Base-by-base conservation (phyloP, 2,329 filamentous ascomycete genomes). In the Aspergillus sp. region DNA sequence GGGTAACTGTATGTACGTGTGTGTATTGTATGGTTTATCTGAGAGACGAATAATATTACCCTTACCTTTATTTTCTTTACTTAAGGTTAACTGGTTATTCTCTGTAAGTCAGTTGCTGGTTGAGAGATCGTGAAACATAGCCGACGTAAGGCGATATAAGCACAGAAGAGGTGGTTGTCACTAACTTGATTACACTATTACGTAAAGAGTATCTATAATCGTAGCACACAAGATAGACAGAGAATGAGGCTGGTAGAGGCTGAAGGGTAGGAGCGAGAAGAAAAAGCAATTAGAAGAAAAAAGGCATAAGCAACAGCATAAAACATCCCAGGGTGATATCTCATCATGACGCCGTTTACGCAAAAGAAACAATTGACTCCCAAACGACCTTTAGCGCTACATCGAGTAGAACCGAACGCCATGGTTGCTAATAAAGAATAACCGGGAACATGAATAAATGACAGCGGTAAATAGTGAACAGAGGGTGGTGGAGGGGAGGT, bases 311-410 rank as follows among this genome's bases (percentile, higher is more conserved):
- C 32, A 15, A 36, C 41, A 23, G 41, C 41, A 30, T 50, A 57
- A 45, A 32, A 53, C 56, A 61, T 15, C 47, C 25, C 47, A 25
- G 7, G 43, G 41, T n/a, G 49, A 49, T 39, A 39, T 19, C 17
- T 32, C 19, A 30, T 30, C 19, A 57, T 19, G 32, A 17, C 17
- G 13, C 17, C 21, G 38, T 38, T 48, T 36, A 30, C 32, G 28
- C 25, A 36, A 23, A 36, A 36, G 32, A 36, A 36, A 36, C 2
- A n/a, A n/a, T 28, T 12, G 17, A 54, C 54, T 41, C 55, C 43
- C 56, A 43, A 53, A 63, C 60, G 57, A 59, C 61, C 54, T n/a
- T 58, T n/a, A 52, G 59, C 60, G 60, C 60, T 62, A 65, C 49
- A 65, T 64, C 53, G 56, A 57, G 48, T 39, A 56, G 36, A 30